Evolutionary conservation across 2,329 filamentous ascomycete genomes (phyloP).

Genomic region (Fusarium pilosicola): DNA sequence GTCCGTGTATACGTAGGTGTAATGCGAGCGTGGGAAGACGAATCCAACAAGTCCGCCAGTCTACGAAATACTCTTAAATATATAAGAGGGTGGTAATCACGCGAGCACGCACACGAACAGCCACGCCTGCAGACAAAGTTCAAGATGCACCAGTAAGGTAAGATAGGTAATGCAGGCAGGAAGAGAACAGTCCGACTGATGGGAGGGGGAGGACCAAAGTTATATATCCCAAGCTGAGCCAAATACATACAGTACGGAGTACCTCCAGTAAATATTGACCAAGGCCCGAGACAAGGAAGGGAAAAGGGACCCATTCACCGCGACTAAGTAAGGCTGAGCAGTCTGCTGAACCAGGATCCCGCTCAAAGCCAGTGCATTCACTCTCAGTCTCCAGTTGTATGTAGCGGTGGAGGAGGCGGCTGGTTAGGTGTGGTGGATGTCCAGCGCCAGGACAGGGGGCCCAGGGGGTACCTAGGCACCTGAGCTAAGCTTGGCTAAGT

Average conservation of each 20-base stretch:
- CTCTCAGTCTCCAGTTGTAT: conserved; percentile 11
- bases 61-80: conserved; percentile 34
- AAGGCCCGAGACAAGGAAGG: background rate
- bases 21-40: conserved; percentile 13
- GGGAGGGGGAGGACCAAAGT: conserved; percentile 33
- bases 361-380: conserved; percentile 19
- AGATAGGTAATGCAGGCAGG: conserved; percentile 18
- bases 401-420: conserved; percentile 38
- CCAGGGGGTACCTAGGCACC: conserved; percentile 31
- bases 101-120: conserved; percentile 41
- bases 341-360: conserved; percentile 36
- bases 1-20: conserved; percentile 16
- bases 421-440: conserved; percentile 40
- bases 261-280: conserved; percentile 34
- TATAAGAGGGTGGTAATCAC: conserved; percentile 37
- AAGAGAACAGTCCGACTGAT: background rate
- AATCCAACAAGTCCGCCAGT: conserved; percentile 26
- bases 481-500: conserved; percentile 31
- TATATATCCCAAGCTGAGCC: conserved; percentile 40
- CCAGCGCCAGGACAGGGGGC: conserved; percentile 29
- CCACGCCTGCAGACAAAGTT: conserved; percentile 34
- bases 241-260: conserved; percentile 19
- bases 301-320: conserved; percentile 26
- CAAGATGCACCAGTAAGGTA: conserved; percentile 11
- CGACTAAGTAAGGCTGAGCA: conserved; percentile 46